Conservation (phyloP, 1,284 basidiomycete genomes). For the Ustilago shanxiensis region DNA sequence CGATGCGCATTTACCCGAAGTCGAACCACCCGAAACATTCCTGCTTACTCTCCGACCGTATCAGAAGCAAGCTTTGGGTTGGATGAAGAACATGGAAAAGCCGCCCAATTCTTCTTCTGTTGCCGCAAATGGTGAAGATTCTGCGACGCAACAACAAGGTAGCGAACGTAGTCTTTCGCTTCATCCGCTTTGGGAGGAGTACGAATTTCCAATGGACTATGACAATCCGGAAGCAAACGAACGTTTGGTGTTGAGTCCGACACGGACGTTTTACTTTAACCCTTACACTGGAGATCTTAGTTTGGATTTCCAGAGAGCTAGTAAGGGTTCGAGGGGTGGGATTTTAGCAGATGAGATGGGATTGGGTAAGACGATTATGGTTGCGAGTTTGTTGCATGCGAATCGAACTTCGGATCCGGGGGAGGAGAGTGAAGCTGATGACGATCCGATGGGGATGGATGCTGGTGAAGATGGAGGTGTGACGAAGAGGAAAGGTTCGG, state of each 20-base stretch:
- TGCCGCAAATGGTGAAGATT: background rate
- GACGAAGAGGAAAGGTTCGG: conserved; percentile 23
- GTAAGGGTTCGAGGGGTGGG: conserved; percentile 84
- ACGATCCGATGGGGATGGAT: conserved; percentile 20
- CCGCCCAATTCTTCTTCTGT: conserved; percentile 16
- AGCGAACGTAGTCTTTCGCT: conserved; percentile 72
- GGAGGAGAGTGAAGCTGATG: conserved; percentile 39
- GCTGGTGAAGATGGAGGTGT: conserved; percentile 10
- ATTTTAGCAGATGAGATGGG: conserved; percentile 86
- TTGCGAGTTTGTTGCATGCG: conserved; percentile 88
- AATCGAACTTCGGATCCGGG: conserved; percentile 71
- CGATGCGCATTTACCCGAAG: conserved; percentile 81
- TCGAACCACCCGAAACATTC: conserved; percentile 86
- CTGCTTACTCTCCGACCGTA: conserved; percentile 82
- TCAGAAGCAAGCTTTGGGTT: conserved; percentile 94
- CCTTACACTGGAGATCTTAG: conserved; percentile 84
- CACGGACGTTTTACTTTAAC: conserved; percentile 55
- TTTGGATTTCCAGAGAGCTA: conserved; percentile 85
- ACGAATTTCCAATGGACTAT: conserved; percentile 62
- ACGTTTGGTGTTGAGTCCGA: conserved; percentile 39
- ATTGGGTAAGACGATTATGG: conserved; percentile 98
- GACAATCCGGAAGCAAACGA: conserved; percentile 53
- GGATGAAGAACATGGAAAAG: conserved; percentile 89
- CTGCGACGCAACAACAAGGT: conserved; percentile 1
- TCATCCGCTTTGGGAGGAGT: conserved; percentile 97